Evolutionary conservation across 2,329 filamentous ascomycete genomes (phyloP).

Genomic region (Exophiala phaeomuriformis): DNA sequence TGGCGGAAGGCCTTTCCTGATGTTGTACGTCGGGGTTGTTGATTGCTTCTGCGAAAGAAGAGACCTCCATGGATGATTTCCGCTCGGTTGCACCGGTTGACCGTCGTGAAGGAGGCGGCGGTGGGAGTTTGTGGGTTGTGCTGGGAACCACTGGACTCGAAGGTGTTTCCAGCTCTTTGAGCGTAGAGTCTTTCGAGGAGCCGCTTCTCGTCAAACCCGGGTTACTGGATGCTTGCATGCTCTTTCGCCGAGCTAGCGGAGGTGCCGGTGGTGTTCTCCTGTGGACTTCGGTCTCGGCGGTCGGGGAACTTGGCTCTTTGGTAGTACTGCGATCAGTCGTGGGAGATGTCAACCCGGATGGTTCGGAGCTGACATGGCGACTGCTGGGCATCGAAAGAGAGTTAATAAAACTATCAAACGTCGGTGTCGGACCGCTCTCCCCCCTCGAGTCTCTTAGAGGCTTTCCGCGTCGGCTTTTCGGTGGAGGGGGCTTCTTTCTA

Average conservation of each 20-base stretch:
- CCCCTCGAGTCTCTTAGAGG: conserved; percentile 47
- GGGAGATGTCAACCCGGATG: conserved; percentile 21
- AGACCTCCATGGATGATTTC: conserved; percentile 18
- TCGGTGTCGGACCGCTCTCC: conserved; percentile 10
- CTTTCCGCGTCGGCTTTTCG: conserved; percentile 71
- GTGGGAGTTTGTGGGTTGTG: conserved; percentile 31
- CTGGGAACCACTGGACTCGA: conserved; percentile 30
- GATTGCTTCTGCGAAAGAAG: conserved; percentile 7
- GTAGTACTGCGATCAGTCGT: conserved; percentile 25
- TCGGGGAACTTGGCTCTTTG: conserved; percentile 1
- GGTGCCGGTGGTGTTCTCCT: conserved; percentile 41
- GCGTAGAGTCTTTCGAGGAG: conserved; percentile 29
- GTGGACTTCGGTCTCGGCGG: conserved; percentile 1
- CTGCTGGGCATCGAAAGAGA: conserved; percentile 11
- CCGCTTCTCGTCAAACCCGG: conserved; percentile 32
- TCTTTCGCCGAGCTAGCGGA: conserved; percentile 44
- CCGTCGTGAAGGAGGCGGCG: conserved; percentile 47
- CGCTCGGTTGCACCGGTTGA: conserved; percentile 34
- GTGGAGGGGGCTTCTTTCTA: conserved; percentile 64
- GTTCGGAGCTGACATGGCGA: conserved; percentile 6
- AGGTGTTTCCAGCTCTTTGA: conserved; percentile 18
- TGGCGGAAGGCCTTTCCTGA: not conserved
- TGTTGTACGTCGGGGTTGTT: not conserved
- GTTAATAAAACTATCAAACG: conserved; percentile 21
- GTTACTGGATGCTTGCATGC: conserved; percentile 36